These are phyloP conservation scores for Dactylis glomerata DNA, from an alignment of 176 grass and related monocot genomes.

Conservation along the genomic window DNA sequence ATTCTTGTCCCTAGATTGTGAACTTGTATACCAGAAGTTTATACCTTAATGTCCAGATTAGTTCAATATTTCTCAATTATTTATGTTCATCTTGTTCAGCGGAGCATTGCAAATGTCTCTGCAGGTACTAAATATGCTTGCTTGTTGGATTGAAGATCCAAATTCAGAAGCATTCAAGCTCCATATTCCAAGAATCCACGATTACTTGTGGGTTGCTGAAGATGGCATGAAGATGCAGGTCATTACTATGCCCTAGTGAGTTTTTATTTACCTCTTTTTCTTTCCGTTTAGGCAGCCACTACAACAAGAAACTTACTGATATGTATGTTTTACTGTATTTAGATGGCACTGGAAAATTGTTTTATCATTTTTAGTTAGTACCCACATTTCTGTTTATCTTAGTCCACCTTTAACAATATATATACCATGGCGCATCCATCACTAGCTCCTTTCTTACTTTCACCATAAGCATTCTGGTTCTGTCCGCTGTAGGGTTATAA, in stretches of 20 bases:
- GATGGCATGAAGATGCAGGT: conserved; percentile 99
- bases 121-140: conserved; percentile 92
- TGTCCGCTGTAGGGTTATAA: conserved; percentile 60
- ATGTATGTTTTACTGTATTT: conserved; percentile 1
- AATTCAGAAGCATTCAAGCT: conserved; percentile 90
- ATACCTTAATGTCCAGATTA: neutral
- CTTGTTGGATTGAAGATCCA: conserved; percentile 94
- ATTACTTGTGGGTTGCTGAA: conserved; percentile 95
- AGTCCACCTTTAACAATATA: neutral
- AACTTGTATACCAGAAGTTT: conserved; percentile 4
- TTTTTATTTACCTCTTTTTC: neutral
- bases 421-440: neutral
- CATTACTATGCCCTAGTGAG: neutral
- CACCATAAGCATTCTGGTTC: neutral
- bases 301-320: neutral
- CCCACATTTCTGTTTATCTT: neutral
- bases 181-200: conserved; percentile 72
- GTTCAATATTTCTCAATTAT: neutral
- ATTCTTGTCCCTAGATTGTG: neutral
- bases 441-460: neutral
- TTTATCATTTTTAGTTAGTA: neutral
- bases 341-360: conserved; percentile 13
- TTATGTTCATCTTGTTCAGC: neutral
- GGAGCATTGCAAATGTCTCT: neutral
- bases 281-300: neutral